phyloP scores from a whole-genome alignment of 148 eudicot species.

The Linanthus parryae region DNA sequence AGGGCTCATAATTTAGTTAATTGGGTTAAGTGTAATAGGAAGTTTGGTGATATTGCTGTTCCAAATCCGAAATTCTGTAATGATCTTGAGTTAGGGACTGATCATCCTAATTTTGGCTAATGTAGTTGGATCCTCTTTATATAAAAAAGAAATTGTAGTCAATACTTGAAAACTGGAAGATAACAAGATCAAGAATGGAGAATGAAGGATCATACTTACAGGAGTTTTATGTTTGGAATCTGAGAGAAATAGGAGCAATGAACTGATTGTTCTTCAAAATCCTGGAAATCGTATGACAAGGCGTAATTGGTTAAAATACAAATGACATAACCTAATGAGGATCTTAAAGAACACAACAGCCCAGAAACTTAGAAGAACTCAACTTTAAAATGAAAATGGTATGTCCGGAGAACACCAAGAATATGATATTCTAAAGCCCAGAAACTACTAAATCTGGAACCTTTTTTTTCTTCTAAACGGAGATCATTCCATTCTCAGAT shows the following conservation, averaged over 20 bases:
- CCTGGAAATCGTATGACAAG: conserved; percentile 30
- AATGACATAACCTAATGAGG: background rate
- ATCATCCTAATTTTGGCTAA: too few relatives aligned
- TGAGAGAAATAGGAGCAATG: conserved; percentile 90
- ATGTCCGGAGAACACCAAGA: conserved; percentile 31
- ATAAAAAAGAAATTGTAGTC: too few relatives aligned
- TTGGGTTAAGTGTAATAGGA: too few relatives aligned
- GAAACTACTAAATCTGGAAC: background rate
- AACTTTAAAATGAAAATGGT: conserved; percentile 87
- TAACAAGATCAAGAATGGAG: background rate
- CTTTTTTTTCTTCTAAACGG: too few relatives aligned
- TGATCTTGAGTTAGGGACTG: too few relatives aligned
- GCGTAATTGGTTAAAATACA: background rate
- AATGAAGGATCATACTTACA: conserved; percentile 35
- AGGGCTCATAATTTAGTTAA: too few relatives aligned
- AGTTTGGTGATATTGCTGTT: too few relatives aligned
- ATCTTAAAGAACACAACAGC: conserved; percentile 2
- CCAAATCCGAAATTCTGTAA: too few relatives aligned
- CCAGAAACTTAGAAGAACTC: conserved; percentile 61
- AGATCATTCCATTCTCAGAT: too few relatives aligned
- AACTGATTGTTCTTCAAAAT: conserved; percentile 81
- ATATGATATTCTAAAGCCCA: background rate
- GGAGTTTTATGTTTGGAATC: conserved; percentile 77
- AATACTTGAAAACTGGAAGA: background rate
- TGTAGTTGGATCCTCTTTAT: too few relatives aligned